phyloP scores from a whole-genome alignment of 345 rosid species.

The Triadica sebifera region DNA sequence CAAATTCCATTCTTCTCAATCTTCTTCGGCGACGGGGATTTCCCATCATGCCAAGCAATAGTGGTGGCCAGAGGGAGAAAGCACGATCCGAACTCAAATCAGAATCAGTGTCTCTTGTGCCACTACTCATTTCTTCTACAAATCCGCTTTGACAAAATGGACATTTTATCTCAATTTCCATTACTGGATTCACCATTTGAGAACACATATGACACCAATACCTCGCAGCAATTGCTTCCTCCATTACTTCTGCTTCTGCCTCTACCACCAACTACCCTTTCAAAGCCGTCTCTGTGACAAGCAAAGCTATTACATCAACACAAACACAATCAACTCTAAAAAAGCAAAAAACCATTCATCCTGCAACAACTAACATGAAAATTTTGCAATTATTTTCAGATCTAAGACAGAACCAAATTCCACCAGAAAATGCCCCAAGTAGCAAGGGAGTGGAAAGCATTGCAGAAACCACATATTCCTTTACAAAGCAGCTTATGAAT shows the following conservation, averaged over 20 bases:
- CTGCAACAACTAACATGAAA: neutral
- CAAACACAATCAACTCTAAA: neutral
- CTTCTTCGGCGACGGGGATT: slow-evolving; percentile 55
- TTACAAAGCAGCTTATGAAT: neutral
- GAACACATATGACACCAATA: slow-evolving; percentile 74
- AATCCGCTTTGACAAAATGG: slow-evolving; percentile 70
- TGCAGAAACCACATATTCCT: no score
- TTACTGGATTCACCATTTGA: slow-evolving; percentile 59
- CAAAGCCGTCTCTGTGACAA: slow-evolving; percentile 20
- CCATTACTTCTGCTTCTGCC: slow-evolving; percentile 31
- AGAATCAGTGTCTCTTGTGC: slow-evolving; percentile 40
- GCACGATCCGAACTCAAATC: slow-evolving; percentile 73
- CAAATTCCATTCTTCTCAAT: slow-evolving; percentile 49
- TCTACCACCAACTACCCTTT: neutral
- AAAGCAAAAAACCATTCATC: neutral
- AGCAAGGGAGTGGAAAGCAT: neutral
- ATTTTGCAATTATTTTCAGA: neutral
- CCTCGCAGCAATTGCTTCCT: slow-evolving; percentile 44
- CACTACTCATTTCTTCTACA: slow-evolving; percentile 44
- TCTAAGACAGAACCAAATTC: neutral
- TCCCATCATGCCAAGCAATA: slow-evolving; percentile 84
- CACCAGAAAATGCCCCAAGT: neutral
- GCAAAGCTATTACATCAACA: neutral
- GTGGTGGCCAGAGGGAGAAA: slow-evolving; percentile 77
- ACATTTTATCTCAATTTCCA: slow-evolving; percentile 81